Evolutionary conservation across 352 stramenopile species (phyloP).

Genomic region (Globisporangium perplexum): DNA sequence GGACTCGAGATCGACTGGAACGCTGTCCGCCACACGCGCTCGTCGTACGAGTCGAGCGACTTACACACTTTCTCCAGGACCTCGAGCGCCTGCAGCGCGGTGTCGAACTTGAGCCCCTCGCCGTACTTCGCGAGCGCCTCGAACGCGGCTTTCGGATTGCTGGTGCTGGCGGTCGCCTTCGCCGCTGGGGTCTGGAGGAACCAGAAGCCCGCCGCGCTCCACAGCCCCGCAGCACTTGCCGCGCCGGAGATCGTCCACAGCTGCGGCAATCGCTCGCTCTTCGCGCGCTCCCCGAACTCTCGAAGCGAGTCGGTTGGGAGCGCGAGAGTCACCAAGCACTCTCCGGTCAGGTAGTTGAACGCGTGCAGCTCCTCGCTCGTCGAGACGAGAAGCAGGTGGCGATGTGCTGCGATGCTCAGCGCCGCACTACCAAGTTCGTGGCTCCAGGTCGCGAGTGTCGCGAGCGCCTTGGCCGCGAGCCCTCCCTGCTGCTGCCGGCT

Average conservation of each 20-base stretch:
- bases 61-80: conserved; percentile 29
- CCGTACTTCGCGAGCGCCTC: conserved; percentile 45
- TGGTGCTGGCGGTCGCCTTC: conserved; percentile 27
- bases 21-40: conserved; percentile 18
- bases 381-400: conserved; percentile 33
- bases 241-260: conserved; percentile 47
- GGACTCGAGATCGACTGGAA: conserved; percentile 48
- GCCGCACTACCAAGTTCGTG: conserved; percentile 6
- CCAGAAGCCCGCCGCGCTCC: conserved; percentile 51
- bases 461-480: conserved; percentile 16
- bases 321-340: conserved; percentile 25
- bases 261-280: conserved; percentile 8
- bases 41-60: conserved; percentile 9
- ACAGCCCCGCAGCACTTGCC: conserved; percentile 56
- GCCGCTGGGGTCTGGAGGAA: conserved; percentile 47
- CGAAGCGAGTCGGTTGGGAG: conserved; percentile 17
- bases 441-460: conserved; percentile 20
- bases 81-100: conserved; percentile 55
- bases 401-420: conserved; percentile 29
- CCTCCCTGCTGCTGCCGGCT: background rate
- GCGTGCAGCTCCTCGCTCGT: conserved; percentile 21
- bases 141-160: conserved; percentile 31
- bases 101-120: conserved; percentile 43
- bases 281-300: background rate
- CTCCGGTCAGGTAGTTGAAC: conserved; percentile 51